phyloP scores from a whole-genome alignment of 805 yeast genomes.

The Ogataea populi-albae region DNA sequence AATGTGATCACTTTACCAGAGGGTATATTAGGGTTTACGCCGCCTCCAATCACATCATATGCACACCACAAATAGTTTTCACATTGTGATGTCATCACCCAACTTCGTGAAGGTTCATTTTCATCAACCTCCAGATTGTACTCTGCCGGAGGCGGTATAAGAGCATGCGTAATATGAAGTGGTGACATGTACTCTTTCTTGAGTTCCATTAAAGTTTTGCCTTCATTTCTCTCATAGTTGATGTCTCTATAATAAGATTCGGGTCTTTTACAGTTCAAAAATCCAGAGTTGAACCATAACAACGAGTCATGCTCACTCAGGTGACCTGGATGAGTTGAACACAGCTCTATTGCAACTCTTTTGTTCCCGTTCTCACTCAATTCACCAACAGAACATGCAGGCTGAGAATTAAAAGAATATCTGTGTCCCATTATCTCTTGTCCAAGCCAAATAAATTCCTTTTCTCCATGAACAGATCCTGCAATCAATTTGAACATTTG shows the following conservation, averaged over 20 bases:
- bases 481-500: slow-evolving; percentile 43
- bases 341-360: slow-evolving; percentile 43
- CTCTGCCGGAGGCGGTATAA: slow-evolving; percentile 53
- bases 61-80: slow-evolving; percentile 61
- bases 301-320: slow-evolving; percentile 50
- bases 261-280: slow-evolving; percentile 53
- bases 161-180: slow-evolving; percentile 41
- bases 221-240: slow-evolving; percentile 29
- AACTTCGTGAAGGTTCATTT: slow-evolving; percentile 50
- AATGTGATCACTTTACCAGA: slow-evolving; percentile 45
- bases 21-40: slow-evolving; percentile 36
- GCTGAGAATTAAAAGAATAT: slow-evolving; percentile 47
- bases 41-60: slow-evolving; percentile 53
- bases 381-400: slow-evolving; percentile 59
- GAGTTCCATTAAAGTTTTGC: slow-evolving; percentile 28
- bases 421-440: slow-evolving; percentile 54
- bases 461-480: slow-evolving; percentile 71
- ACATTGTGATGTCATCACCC: slow-evolving; percentile 56
- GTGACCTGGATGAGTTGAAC: slow-evolving; percentile 66
- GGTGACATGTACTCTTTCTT: slow-evolving; percentile 38
- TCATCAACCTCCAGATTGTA: slow-evolving; percentile 21
- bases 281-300: slow-evolving; percentile 72
- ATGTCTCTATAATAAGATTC: slow-evolving; percentile 39
- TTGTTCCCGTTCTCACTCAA: slow-evolving; percentile 26
- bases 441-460: slow-evolving; percentile 75